Percentiles rank a stretch among this genome's conserved stretches.
Conservation (phyloP, 352 stramenopile genomes). For the Pythium vanterpoolii region DNA sequence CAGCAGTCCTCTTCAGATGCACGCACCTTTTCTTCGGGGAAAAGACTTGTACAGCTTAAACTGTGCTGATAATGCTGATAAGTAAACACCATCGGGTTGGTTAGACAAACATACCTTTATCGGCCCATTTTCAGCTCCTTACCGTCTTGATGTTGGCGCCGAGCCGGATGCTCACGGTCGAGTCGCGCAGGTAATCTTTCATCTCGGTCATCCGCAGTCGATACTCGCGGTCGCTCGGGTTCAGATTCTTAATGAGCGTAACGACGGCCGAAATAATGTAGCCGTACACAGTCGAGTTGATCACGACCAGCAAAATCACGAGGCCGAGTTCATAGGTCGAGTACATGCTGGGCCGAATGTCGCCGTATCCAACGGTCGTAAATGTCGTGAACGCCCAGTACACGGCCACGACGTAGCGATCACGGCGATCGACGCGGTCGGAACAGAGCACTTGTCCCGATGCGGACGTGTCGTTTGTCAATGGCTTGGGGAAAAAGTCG, state of each 20-base stretch:
- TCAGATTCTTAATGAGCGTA: slow-evolving; percentile 72
- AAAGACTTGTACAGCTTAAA: slow-evolving; percentile 66
- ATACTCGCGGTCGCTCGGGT: slow-evolving; percentile 79
- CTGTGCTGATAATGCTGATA: slow-evolving; percentile 70
- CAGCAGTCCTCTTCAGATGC: neutral
- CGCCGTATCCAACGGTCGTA: slow-evolving; percentile 87
- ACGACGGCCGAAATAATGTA: slow-evolving; percentile 84
- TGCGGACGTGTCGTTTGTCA: neutral
- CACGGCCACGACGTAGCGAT: slow-evolving; percentile 76
- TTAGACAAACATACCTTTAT: neutral
- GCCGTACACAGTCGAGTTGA: slow-evolving; percentile 80
- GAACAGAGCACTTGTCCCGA: slow-evolving; percentile 31
- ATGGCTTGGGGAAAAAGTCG: slow-evolving; percentile 35
- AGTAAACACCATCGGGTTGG: neutral
- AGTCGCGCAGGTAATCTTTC: slow-evolving; percentile 84
- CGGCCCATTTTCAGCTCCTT: neutral
- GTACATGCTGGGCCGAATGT: slow-evolving; percentile 71
- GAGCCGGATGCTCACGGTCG: slow-evolving; percentile 44
- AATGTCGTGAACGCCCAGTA: slow-evolving; percentile 92
- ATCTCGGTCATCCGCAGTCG: slow-evolving; percentile 75
- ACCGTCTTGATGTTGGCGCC: slow-evolving; percentile 73
- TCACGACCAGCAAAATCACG: slow-evolving; percentile 76
- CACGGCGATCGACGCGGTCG: slow-evolving; percentile 28
- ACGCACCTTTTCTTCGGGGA: slow-evolving; percentile 74
- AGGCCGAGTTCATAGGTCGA: slow-evolving; percentile 64